Conservation (phyloP, 2,329 filamentous ascomycete species). For the Aureobasidium uvarum region DNA sequence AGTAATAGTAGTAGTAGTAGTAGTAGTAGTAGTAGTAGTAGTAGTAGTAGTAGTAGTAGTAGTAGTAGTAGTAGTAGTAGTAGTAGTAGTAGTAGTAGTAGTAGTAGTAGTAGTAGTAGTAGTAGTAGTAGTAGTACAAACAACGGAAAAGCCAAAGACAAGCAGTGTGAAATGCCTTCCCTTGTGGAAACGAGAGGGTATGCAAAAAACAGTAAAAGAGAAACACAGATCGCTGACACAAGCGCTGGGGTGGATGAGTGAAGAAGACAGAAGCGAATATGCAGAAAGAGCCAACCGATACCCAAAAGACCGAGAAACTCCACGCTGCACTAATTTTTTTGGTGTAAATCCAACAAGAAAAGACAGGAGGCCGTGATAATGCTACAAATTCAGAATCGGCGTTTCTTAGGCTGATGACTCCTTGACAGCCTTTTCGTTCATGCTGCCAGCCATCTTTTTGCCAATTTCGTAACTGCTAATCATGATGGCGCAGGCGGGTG, state of each 20-base stretch:
- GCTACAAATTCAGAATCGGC: background rate
- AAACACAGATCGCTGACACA: background rate
- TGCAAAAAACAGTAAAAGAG: background rate
- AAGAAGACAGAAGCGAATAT: background rate
- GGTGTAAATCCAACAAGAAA: constrained; percentile 1
- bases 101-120: no score
- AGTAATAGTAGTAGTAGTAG: no score
- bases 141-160: no score
- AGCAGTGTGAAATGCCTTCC: no score
- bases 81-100: no score
- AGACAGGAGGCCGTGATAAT: background rate
- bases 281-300: background rate
- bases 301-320: background rate
- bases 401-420: background rate
- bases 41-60: no score
- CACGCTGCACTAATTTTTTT: constrained; percentile 7
- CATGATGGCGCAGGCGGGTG: constrained; percentile 97
- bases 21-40: no score
- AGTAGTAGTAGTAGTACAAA: no score
- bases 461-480: constrained; percentile 97
- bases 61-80: no score
- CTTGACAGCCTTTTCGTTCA: constrained; percentile 58
- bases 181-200: no score
- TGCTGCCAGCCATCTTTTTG: constrained; percentile 76
- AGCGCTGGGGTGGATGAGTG: constrained; percentile 6